Evolutionary conservation across 108 stramenopile species (phyloP), one percentile per base, ranked within the genome.

Genomic region (Nannochloropsis oceanica): DNA sequence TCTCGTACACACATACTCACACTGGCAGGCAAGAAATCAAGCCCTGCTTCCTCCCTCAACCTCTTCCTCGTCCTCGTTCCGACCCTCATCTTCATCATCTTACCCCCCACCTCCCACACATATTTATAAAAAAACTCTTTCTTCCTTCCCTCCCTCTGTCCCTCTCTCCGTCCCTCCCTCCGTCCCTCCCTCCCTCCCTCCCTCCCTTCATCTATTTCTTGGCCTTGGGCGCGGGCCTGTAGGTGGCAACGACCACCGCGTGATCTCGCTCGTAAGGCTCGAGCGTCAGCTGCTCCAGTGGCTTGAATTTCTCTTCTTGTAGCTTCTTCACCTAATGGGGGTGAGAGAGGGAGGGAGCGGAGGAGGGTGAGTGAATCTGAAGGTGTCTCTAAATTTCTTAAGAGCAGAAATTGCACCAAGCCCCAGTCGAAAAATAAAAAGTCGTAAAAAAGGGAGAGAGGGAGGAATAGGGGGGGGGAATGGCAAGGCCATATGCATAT

Each of bases 221-320:
- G 27, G 81, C 46, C 83, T 89, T 86, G 85, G 85, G 85, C 25
- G 89, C 81, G 25, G 96, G 96, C 81, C 99, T 91, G 94, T 98
- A 99, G 86, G 94, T 92, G 81, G 94, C 95, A 86, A 99, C 97
- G 27, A 99, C 94, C 24, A 99, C 95, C 44, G 96, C 97, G 91
- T 99, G 99, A 89, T 98, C 99, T 87, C 99, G 94, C 92, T 99
- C 99, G 90, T 97, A 99, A 18, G 99, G 99, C 90, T 99, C 99
- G 82, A 99, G 94, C 79, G 99, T 99, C 83, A 99, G 90, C 92
- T 99, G 99, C 92, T 99, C 99, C 88, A 95, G 85, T 0, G 99
- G 99, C 92, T 97, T 98, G 92, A 99, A 96, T 85, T 97, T 94
- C 90, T 98, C 97, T 43, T 87, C 85, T 86, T 95, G 94, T 44